A percentile compares a stretch with the other conserved stretches of the same genome.
Conservation (phyloP, 1,284 basidiomycete genomes). For the Puccinia brachypodii region DNA sequence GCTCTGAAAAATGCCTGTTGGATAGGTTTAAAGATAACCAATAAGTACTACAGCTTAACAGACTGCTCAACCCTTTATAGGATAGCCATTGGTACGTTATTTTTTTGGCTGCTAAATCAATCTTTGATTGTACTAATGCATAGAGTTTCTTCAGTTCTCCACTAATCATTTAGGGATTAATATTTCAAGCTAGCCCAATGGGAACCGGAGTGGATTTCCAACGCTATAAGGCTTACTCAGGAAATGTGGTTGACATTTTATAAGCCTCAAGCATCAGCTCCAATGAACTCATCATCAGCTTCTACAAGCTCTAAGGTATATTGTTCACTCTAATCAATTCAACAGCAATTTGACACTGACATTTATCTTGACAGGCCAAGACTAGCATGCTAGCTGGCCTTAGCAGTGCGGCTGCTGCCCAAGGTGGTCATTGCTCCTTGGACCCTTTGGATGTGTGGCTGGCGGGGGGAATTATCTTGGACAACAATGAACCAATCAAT, state of each 20-base stretch:
- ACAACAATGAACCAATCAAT: background rate
- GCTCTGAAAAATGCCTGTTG: background rate
- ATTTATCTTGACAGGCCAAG: background rate
- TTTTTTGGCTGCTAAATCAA: background rate
- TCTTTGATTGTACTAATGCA: background rate
- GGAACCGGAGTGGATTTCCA: background rate
- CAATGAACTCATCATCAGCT: background rate
- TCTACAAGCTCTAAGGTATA: background rate
- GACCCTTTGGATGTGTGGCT: background rate
- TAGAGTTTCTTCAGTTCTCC: background rate
- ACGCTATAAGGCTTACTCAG: background rate
- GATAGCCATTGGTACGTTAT: background rate
- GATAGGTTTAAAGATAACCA: background rate
- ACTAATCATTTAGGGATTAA: background rate
- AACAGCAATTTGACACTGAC: background rate
- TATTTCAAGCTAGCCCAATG: background rate
- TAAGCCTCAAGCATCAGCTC: background rate
- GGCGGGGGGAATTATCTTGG: background rate
- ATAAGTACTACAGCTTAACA: background rate
- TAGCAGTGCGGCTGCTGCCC: background rate
- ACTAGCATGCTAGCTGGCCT: constrained; percentile 1
- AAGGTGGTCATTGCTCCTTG: background rate
- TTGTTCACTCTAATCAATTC: background rate
- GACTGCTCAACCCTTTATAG: background rate
- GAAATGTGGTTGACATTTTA: background rate